phyloP scores from a whole-genome alignment of 495 filamentous ascomycete genomes.

The Aspergillus bertholletiae region DNA sequence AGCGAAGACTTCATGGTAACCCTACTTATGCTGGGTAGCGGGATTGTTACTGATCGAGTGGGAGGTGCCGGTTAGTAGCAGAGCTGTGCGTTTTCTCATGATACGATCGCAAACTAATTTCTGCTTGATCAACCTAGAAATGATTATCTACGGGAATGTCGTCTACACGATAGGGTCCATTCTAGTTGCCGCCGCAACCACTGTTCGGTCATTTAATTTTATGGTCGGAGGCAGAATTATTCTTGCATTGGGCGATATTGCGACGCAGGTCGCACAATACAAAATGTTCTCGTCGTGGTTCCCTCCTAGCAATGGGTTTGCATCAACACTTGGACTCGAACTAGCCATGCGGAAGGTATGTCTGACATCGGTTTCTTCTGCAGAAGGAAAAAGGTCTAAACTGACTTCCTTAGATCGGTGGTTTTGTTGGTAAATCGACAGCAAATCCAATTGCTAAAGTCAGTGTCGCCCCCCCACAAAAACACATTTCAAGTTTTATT shows the following conservation, averaged over 20 bases:
- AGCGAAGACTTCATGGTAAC: slow-evolving; percentile 48
- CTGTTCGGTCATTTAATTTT: slow-evolving; percentile 39
- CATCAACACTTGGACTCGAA: slow-evolving; percentile 39
- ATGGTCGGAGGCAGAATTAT: slow-evolving; percentile 43
- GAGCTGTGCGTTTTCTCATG: neutral
- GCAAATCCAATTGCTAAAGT: slow-evolving; percentile 21
- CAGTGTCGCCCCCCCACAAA: neutral
- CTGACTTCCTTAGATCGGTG: slow-evolving; percentile 13
- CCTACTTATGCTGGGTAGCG: slow-evolving; percentile 37
- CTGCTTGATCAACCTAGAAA: slow-evolving; percentile 15
- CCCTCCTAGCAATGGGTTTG: slow-evolving; percentile 43
- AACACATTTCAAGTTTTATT: neutral
- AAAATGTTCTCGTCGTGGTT: slow-evolving; percentile 52
- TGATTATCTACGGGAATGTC: slow-evolving; percentile 44
- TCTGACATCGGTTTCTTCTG: neutral
- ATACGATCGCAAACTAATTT: neutral
- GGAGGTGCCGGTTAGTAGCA: slow-evolving; percentile 38
- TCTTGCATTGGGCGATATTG: slow-evolving; percentile 41
- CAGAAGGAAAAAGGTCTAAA: neutral
- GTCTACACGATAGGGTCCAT: slow-evolving; percentile 46
- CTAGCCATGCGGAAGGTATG: slow-evolving; percentile 39
- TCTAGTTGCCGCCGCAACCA: slow-evolving; percentile 39
- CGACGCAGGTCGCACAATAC: slow-evolving; percentile 45
- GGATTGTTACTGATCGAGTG: slow-evolving; percentile 41
- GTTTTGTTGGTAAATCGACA: slow-evolving; percentile 20